Conservation (phyloP, 345 rosid species). For the Populus tremula region DNA sequence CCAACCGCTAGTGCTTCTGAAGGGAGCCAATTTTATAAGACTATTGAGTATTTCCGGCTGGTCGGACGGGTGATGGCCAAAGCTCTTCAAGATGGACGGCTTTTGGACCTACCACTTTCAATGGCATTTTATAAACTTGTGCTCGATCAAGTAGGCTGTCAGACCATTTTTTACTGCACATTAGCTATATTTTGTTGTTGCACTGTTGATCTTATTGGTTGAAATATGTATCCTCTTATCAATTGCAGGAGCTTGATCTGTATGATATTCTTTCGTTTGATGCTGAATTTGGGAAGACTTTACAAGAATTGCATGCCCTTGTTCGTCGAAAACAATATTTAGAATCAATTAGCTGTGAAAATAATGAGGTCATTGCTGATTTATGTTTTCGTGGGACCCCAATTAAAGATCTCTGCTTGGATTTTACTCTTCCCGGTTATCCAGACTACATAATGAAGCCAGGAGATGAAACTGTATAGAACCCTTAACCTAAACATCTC, state of each 20-base stretch:
- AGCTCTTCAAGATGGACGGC: conserved; percentile 99
- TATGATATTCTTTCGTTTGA: conserved; percentile 80
- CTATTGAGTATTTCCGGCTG: conserved; percentile 74
- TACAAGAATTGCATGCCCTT: conserved; percentile 77
- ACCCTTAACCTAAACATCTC: neutral
- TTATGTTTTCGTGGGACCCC: conserved; percentile 58
- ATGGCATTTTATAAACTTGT: conserved; percentile 82
- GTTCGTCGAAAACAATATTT: conserved; percentile 73
- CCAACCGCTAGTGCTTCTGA: conserved; percentile 67
- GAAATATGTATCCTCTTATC: conserved; percentile 6
- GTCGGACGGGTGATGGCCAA: conserved; percentile 98
- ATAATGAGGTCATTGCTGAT: conserved; percentile 36
- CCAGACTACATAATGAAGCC: conserved; percentile 75
- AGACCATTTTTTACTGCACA: neutral
- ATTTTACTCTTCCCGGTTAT: conserved; percentile 92
- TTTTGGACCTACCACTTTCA: conserved; percentile 82
- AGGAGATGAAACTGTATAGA: conserved; percentile 76
- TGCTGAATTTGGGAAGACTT: conserved; percentile 74
- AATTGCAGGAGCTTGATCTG: conserved; percentile 92
- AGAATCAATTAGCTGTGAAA: conserved; percentile 45
- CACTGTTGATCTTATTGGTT: neutral
- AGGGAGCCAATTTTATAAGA: conserved; percentile 69
- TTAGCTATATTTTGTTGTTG: neutral
- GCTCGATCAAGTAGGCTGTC: conserved; percentile 72
- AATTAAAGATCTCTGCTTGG: conserved; percentile 83